Percentiles rank a stretch among this genome's conserved stretches.
Evolutionary conservation across 2,329 filamentous ascomycete species (phyloP).

Genomic region (Scedosporium boydii): DNA sequence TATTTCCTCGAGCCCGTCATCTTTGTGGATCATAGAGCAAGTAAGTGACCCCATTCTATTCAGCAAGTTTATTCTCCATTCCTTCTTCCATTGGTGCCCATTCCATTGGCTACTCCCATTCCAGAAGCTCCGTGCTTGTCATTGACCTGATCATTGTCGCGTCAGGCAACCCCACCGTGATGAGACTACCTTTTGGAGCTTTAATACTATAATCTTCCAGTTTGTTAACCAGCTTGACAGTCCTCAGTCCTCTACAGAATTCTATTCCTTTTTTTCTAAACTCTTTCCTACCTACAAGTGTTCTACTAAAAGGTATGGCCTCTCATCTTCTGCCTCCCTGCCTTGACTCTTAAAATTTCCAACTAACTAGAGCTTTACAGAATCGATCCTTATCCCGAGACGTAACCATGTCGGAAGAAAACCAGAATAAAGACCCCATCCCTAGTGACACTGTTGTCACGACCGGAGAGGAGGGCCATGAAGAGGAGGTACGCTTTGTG

Average conservation of each 20-base stretch:
- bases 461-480: slow-evolving; percentile 1
- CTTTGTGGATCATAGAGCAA: too few species aligned
- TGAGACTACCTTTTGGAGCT: not conserved
- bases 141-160: not conserved
- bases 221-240: not conserved
- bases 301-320: too few species aligned
- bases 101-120: not conserved
- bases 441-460: not conserved
- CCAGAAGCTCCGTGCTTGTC: not conserved
- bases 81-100: not conserved
- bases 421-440: slow-evolving; percentile 1
- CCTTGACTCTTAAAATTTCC: too few species aligned
- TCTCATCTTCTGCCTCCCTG: too few species aligned
- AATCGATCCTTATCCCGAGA: not conserved
- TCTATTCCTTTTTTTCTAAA: too few species aligned
- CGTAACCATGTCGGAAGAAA: not conserved
- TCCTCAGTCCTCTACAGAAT: too few species aligned
- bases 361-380: not conserved
- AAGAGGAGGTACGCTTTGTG: slow-evolving; percentile 8
- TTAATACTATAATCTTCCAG: not conserved
- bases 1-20: too few species aligned
- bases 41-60: too few species aligned
- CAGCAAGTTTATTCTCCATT: too few species aligned
- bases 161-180: not conserved
- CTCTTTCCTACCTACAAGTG: too few species aligned